Percentiles rank a stretch among this genome's conserved stretches.
Evolutionary conservation across 805 yeast species (phyloP).

Genomic region (Candida endomychidarum): DNA sequence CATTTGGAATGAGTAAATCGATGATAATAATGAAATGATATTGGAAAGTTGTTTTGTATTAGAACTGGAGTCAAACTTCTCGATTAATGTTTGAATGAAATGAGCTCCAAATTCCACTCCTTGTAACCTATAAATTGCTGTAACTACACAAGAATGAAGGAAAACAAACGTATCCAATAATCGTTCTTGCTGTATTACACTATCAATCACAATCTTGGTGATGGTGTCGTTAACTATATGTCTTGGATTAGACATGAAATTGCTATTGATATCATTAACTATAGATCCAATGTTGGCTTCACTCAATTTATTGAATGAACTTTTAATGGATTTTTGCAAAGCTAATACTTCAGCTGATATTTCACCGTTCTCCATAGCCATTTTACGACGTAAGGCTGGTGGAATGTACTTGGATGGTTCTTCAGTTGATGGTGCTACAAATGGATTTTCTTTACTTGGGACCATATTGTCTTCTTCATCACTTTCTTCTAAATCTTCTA

Average conservation of each 20-base stretch:
- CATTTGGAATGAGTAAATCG: constrained; percentile 74
- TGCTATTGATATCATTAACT: constrained; percentile 61
- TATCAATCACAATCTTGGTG: constrained; percentile 60
- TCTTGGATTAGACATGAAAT: constrained; percentile 69
- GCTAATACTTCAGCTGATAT: constrained; percentile 40
- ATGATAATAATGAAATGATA: constrained; percentile 69
- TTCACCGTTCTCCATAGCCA: constrained; percentile 37
- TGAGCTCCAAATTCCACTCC: constrained; percentile 91
- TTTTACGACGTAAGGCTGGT: constrained; percentile 72
- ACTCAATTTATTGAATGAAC: constrained; percentile 83
- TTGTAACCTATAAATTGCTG: constrained; percentile 70
- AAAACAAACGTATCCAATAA: constrained; percentile 77
- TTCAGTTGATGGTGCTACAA: constrained; percentile 47
- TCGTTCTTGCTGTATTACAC: constrained; percentile 61
- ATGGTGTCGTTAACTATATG: constrained; percentile 75
- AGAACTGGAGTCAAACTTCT: constrained; percentile 49
- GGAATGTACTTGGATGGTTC: constrained; percentile 65
- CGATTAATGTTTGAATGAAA: constrained; percentile 78
- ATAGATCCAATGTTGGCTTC: constrained; percentile 79
- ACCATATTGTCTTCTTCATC: constrained; percentile 16
- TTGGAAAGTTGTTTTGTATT: constrained; percentile 56
- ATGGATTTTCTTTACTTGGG: constrained; percentile 63
- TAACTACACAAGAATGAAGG: constrained; percentile 73
- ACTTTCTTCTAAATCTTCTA: constrained; percentile 14
- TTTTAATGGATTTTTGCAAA: constrained; percentile 67